These are phyloP conservation scores for Fusarium sp. DNA, from an alignment of 2,329 filamentous ascomycete genomes.

Conservation along the genomic window DNA sequence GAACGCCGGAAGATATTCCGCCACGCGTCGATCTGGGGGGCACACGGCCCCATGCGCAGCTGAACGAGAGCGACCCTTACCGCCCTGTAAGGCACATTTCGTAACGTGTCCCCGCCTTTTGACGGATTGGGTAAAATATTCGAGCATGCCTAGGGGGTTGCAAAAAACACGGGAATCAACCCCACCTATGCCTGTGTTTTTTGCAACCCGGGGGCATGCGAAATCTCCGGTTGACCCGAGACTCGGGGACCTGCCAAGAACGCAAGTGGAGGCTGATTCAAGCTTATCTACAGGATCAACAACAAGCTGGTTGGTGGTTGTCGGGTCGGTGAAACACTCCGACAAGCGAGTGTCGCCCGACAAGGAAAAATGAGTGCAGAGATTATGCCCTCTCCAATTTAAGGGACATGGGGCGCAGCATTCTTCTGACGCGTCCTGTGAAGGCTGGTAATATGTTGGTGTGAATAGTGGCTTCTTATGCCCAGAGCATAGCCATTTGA, in stretches of 20 bases:
- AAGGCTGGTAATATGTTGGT: neutral
- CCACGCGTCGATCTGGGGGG: neutral
- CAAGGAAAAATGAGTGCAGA: neutral
- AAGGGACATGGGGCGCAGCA: neutral
- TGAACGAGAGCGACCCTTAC: neutral
- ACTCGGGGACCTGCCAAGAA: neutral
- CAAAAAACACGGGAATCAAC: too few relatives aligned
- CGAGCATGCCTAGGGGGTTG: neutral
- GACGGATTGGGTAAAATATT: neutral
- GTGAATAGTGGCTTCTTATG: neutral
- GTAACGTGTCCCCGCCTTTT: neutral
- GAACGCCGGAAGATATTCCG: neutral
- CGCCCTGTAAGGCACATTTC: neutral
- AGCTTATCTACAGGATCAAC: neutral
- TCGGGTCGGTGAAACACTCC: neutral
- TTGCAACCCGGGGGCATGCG: neutral
- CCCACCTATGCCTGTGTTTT: too few relatives aligned
- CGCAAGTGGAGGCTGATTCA: neutral
- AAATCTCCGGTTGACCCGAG: neutral
- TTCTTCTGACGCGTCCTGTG: neutral
- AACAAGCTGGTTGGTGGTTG: neutral
- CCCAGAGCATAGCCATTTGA: neutral
- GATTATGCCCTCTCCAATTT: neutral
- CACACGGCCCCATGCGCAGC: neutral
- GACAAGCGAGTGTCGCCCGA: neutral